Evolutionary conservation across 805 yeast genomes (phyloP).

Genomic region (Ogataea zsoltii): DNA sequence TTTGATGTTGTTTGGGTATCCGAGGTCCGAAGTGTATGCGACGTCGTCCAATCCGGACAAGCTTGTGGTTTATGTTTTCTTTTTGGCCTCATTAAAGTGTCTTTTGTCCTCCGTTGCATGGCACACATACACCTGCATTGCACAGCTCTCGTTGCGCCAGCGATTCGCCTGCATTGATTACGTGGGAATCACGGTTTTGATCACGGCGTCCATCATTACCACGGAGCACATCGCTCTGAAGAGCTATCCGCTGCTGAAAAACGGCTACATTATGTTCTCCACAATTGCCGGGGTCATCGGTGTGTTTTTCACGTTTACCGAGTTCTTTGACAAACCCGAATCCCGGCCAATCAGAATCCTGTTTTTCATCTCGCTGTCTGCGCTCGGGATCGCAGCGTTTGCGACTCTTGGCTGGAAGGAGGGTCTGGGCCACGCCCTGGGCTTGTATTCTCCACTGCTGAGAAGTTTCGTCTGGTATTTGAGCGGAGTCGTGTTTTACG

Average conservation of each 20-base stretch:
- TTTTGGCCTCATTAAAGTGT: conserved; percentile 75
- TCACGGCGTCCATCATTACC: conserved; percentile 84
- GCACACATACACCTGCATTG: conserved; percentile 89
- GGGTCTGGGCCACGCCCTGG: conserved; percentile 53
- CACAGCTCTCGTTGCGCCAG: conserved; percentile 59
- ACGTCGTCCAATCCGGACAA: conserved; percentile 44
- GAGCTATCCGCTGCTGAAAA: conserved; percentile 51
- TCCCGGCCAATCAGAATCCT: conserved; percentile 75
- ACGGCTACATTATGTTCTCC: conserved; percentile 59
- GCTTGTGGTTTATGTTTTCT: conserved; percentile 59
- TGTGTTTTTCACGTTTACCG: conserved; percentile 85
- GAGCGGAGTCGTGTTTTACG: conserved; percentile 84
- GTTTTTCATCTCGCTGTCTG: conserved; percentile 78
- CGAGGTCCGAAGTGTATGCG: conserved; percentile 52
- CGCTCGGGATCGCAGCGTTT: conserved; percentile 70
- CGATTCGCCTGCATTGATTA: conserved; percentile 92
- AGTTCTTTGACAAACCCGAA: conserved; percentile 85
- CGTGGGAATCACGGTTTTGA: conserved; percentile 88
- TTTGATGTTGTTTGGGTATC: conserved; percentile 61
- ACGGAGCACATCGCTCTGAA: conserved; percentile 80
- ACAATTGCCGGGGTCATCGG: conserved; percentile 70
- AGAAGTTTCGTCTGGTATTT: conserved; percentile 75
- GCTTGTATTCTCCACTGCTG: conserved; percentile 65
- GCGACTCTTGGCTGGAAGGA: conserved; percentile 53
- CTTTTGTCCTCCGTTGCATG: conserved; percentile 76